A percentile compares a stretch with the other conserved stretches of the same genome.
These are phyloP conservation scores for Pestalotiopsis sp. DNA, from an alignment of 2,329 filamentous ascomycete genomes.

Conservation along the genomic window DNA sequence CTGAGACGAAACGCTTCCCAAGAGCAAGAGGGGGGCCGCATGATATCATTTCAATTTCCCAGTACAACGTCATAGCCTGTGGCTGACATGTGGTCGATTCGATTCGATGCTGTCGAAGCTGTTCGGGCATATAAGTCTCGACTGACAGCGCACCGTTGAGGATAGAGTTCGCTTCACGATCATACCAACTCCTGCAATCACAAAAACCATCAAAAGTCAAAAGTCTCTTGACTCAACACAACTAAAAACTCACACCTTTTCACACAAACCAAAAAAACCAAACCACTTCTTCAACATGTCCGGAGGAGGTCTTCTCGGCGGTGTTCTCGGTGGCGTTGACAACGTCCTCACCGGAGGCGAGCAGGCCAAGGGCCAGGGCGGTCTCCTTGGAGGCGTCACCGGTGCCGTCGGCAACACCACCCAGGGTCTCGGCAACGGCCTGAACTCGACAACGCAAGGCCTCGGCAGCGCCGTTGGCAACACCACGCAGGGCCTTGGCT, in stretches of 20 bases:
- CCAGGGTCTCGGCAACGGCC: conserved; percentile 23
- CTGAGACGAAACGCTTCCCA: background rate
- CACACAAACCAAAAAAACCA: background rate
- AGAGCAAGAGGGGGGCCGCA: background rate
- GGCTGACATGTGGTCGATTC: background rate
- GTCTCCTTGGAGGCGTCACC: conserved; percentile 33
- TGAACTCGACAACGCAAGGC: conserved; percentile 32
- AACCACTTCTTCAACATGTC: conserved; percentile 26
- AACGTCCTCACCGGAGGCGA: conserved; percentile 36
- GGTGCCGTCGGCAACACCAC: conserved; percentile 32
- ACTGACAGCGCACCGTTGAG: background rate
- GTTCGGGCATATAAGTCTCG: background rate
- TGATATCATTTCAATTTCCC: conserved; percentile 2
- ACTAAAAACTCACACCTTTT: background rate
- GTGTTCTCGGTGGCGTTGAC: conserved; percentile 33
- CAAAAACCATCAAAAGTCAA: background rate
- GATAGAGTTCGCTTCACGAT: background rate
- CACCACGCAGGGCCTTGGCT: conserved; percentile 31
- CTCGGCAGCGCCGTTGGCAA: conserved; percentile 33
- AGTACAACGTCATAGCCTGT: conserved; percentile 10
- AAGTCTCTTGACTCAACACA: background rate
- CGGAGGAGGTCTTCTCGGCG: conserved; percentile 34
- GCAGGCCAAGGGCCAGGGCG: conserved; percentile 34
- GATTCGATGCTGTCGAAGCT: background rate
- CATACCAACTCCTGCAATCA: background rate